A percentile compares a stretch with the other conserved stretches of the same genome.
Conservation (phyloP, 108 stramenopile genomes). For the Conticribra guillardii region DNA sequence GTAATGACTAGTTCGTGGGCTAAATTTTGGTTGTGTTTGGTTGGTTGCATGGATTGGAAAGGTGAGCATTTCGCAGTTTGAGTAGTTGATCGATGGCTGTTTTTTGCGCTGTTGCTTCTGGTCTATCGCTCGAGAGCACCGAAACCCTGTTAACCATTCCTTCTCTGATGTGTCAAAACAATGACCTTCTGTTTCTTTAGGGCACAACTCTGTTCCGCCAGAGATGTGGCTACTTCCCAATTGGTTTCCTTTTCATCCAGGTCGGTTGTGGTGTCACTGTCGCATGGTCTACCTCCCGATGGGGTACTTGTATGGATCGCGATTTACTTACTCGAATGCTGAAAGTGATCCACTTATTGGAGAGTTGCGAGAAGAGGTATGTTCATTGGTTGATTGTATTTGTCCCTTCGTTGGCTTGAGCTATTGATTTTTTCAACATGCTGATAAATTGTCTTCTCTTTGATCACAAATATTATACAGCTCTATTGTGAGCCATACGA, state of each 20-base stretch:
- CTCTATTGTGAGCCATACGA: constrained; percentile 80
- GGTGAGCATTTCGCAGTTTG: too few species aligned
- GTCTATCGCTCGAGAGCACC: too few species aligned
- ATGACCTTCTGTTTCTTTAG: too few species aligned
- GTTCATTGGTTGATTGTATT: too few species aligned
- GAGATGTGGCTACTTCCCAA: constrained; percentile 99
- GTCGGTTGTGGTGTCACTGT: constrained; percentile 98
- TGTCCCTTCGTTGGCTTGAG: too few species aligned
- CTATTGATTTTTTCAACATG: too few species aligned
- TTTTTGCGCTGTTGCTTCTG: too few species aligned
- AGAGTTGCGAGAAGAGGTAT: constrained; percentile 69
- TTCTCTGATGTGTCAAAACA: too few species aligned
- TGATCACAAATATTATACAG: constrained; percentile 18
- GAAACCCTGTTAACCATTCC: too few species aligned
- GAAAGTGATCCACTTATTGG: constrained; percentile 75
- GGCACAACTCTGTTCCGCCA: constrained; percentile 93
- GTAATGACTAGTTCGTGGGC: constrained; percentile 94
- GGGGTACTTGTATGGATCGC: constrained; percentile 91
- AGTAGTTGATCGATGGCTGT: too few species aligned
- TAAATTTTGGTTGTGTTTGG: constrained; percentile 96
- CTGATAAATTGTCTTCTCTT: too few species aligned
- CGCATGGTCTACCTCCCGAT: constrained; percentile 99
- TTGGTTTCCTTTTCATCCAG: constrained; percentile 99
- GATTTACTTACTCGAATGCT: constrained; percentile 78
- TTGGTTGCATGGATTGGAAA: constrained; percentile 97